Conservation (phyloP, 1,284 basidiomycete genomes). For the Ganoderma resinaceum region DNA sequence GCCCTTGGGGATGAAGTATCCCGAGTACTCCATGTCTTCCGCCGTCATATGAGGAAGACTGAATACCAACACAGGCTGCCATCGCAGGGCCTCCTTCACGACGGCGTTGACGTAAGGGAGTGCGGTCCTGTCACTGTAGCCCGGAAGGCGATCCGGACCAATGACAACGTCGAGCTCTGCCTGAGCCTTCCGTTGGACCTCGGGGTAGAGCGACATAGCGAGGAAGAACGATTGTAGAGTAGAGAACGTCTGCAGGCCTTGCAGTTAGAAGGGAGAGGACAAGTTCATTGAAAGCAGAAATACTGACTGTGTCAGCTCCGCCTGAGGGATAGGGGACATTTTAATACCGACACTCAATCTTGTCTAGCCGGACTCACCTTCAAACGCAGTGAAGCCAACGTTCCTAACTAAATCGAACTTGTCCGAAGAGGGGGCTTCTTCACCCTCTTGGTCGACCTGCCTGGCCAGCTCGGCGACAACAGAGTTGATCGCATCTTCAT, state of each 20-base stretch:
- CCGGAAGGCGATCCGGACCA: conserved; percentile 31
- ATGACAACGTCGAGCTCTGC: conserved; percentile 45
- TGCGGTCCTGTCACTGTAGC: conserved; percentile 29
- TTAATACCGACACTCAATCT: neutral
- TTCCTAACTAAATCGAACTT: neutral
- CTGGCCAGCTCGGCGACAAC: conserved; percentile 13
- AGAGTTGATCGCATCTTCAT: neutral
- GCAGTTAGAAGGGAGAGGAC: neutral
- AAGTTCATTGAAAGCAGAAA: neutral
- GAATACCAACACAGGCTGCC: conserved; percentile 29
- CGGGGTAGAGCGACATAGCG: conserved; percentile 42
- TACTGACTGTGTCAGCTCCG: conserved; percentile 9
- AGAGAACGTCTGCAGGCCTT: conserved; percentile 2
- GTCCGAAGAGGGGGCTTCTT: neutral
- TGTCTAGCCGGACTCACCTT: conserved; percentile 6
- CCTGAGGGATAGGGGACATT: neutral
- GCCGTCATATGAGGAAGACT: conserved; percentile 13
- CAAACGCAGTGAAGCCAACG: conserved; percentile 14
- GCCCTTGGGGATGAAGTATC: conserved; percentile 25
- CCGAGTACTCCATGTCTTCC: conserved; percentile 21
- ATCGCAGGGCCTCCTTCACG: conserved; percentile 34
- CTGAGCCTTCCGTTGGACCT: conserved; percentile 43
- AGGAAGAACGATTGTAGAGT: conserved; percentile 37
- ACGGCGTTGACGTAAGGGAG: conserved; percentile 33
- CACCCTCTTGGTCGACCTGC: conserved; percentile 6